Evolutionary conservation across 768 basidiomycete genomes (phyloP).

Genomic region (Suillus placidus): DNA sequence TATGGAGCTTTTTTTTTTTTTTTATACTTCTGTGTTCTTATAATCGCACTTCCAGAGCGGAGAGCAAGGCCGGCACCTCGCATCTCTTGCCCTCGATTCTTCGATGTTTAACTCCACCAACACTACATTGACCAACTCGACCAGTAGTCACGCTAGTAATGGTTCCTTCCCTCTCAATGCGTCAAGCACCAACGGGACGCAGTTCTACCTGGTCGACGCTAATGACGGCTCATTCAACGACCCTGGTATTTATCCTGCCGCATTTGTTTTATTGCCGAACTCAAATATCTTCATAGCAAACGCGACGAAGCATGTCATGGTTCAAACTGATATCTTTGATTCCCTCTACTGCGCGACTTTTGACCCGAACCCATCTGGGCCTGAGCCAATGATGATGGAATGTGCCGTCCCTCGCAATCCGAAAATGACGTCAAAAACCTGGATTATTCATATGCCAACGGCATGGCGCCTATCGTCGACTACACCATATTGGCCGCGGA

Average conservation of each 20-base stretch:
- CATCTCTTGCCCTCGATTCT: constrained; percentile 25
- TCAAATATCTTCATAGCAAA: constrained; percentile 12
- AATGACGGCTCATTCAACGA: constrained; percentile 11
- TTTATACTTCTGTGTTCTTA: background rate
- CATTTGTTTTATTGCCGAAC: constrained; percentile 9
- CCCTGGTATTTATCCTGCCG: constrained; percentile 17
- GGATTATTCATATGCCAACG: background rate
- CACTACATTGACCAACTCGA: constrained; percentile 25
- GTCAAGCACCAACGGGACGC: constrained; percentile 48
- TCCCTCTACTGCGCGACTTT: constrained; percentile 62
- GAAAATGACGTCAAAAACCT: constrained; percentile 1
- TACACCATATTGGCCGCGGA: constrained; percentile 13
- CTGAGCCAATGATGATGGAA: constrained; percentile 54
- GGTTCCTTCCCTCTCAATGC: constrained; percentile 49
- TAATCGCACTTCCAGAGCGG: background rate
- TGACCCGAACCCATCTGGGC: constrained; percentile 49
- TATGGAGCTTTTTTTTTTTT: constrained; percentile 24
- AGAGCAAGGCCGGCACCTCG: constrained; percentile 19
- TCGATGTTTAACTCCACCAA: constrained; percentile 11
- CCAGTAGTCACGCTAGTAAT: constrained; percentile 28
- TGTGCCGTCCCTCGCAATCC: constrained; percentile 35
- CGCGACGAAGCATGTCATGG: constrained; percentile 37
- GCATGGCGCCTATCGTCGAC: background rate
- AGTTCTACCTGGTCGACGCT: constrained; percentile 42
- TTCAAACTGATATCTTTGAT: constrained; percentile 50